phyloP scores from a whole-genome alignment of 371 early-diverging fungal species.

The Mortierella polycephala region DNA sequence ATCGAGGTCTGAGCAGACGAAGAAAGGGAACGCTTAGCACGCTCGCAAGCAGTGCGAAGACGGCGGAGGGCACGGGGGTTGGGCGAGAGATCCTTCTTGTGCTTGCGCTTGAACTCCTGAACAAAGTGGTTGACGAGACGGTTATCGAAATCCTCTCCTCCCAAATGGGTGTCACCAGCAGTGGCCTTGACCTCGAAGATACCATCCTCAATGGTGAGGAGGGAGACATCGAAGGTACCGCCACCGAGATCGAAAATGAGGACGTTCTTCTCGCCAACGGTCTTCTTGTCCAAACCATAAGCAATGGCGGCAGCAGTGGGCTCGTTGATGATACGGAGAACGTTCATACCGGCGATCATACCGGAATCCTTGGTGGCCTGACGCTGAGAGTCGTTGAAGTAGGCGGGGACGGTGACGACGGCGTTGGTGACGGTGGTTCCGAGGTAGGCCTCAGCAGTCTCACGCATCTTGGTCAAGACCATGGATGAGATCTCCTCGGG shows the following conservation, averaged over 20 bases:
- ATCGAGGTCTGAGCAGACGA: slow-evolving; percentile 90
- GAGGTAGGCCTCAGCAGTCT: slow-evolving; percentile 96
- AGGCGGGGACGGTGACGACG: slow-evolving; percentile 98
- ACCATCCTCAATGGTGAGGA: slow-evolving; percentile 93
- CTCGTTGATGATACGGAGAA: slow-evolving; percentile 98
- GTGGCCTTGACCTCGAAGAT: slow-evolving; percentile 96
- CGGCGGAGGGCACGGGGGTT: slow-evolving; percentile 95
- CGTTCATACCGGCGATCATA: slow-evolving; percentile 94
- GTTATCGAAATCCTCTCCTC: slow-evolving; percentile 99
- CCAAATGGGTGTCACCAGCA: slow-evolving; percentile 98
- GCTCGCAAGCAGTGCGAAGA: slow-evolving; percentile 96
- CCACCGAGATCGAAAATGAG: slow-evolving; percentile 98
- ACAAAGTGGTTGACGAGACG: slow-evolving; percentile 90
- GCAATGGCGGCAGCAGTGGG: slow-evolving; percentile 99
- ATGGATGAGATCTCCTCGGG: slow-evolving; percentile 98
- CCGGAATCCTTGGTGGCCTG: slow-evolving; percentile 99
- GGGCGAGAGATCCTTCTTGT: slow-evolving; percentile 87
- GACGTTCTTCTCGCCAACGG: slow-evolving; percentile 84
- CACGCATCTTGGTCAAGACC: slow-evolving; percentile 97
- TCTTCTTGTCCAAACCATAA: slow-evolving; percentile 94
- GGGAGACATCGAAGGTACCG: slow-evolving; percentile 98
- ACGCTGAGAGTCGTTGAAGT: slow-evolving; percentile 97
- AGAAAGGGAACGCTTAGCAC: slow-evolving; percentile 95
- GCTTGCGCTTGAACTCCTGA: slow-evolving; percentile 92
- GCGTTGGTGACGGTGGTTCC: slow-evolving; percentile 91